These are phyloP conservation scores for Nissolia schottii DNA, from an alignment of 306 rosid species.

Conservation along the genomic window DNA sequence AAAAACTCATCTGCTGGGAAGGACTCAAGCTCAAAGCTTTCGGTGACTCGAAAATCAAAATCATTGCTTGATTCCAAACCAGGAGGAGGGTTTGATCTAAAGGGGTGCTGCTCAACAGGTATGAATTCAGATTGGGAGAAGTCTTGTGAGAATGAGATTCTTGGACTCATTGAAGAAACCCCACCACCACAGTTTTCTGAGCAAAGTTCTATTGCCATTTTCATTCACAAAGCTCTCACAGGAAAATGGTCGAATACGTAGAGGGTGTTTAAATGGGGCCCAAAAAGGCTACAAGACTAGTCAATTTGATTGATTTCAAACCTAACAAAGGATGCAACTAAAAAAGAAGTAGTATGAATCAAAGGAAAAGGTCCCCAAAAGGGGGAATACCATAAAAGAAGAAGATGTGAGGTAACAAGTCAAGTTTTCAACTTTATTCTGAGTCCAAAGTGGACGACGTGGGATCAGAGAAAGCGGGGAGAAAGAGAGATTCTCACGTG, in stretches of 20 bases:
- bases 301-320: constrained; percentile 36
- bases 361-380: neutral
- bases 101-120: constrained; percentile 60
- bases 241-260: neutral
- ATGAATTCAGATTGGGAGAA: constrained; percentile 54
- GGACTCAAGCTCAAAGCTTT: constrained; percentile 54
- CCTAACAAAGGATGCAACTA: constrained; percentile 24
- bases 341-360: constrained; percentile 12
- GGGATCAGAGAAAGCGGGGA: neutral
- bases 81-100: constrained; percentile 56
- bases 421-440: constrained; percentile 8
- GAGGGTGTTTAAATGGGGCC: constrained; percentile 20
- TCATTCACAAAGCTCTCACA: neutral
- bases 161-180: constrained; percentile 48
- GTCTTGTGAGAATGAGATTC: constrained; percentile 83
- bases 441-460: constrained; percentile 29
- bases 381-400: neutral
- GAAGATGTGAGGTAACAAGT: neutral
- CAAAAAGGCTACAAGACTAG: constrained; percentile 5
- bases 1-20: constrained; percentile 87
- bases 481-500: no score
- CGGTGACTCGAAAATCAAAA: constrained; percentile 63
- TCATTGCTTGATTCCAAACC: constrained; percentile 53
- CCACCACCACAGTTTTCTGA: constrained; percentile 46
- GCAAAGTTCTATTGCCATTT: constrained; percentile 58